Percentiles rank a stretch among this genome's conserved stretches.
These are phyloP conservation scores for Tetrastigma voinierianum DNA, from an alignment of 164 flowering plant species.

Conservation along the genomic window DNA sequence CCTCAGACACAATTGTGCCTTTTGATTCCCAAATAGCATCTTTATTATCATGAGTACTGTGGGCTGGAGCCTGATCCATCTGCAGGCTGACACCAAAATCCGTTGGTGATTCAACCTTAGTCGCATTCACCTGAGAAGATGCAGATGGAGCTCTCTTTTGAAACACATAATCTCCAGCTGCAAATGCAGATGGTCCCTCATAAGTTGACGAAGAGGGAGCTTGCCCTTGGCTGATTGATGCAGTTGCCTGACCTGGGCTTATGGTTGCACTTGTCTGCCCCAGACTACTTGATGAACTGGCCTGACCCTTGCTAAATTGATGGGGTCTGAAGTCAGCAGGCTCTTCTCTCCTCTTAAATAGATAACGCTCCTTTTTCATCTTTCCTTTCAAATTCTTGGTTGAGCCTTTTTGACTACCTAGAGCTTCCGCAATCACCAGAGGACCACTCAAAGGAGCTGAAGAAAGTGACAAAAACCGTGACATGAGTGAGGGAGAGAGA, in stretches of 20 bases:
- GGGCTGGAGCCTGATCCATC: constrained; percentile 10
- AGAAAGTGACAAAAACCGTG: constrained; percentile 9
- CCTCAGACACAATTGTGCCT: constrained; percentile 4
- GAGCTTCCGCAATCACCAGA: constrained; percentile 80
- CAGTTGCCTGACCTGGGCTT: too few relatives aligned
- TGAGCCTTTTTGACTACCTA: constrained; percentile 58
- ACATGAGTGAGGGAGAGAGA: not conserved
- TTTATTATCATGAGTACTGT: constrained; percentile 2
- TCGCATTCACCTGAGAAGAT: not conserved
- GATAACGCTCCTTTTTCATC: constrained; percentile 74
- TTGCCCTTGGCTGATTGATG: too few relatives aligned
- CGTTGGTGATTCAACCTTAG: too few relatives aligned
- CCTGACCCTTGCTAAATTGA: constrained; percentile 27
- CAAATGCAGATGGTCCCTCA: constrained; percentile 23
- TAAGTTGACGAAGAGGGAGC: constrained; percentile 13
- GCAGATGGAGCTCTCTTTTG: constrained; percentile 50
- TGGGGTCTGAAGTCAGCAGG: constrained; percentile 18
- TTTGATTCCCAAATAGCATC: constrained; percentile 11
- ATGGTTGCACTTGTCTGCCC: too few relatives aligned
- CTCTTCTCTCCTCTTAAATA: constrained; percentile 79
- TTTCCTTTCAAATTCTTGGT: constrained; percentile 56
- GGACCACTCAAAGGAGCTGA: constrained; percentile 98
- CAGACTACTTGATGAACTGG: constrained; percentile 13
- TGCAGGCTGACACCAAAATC: too few relatives aligned
- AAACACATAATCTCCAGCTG: constrained; percentile 46